A percentile compares a stretch with the other conserved stretches of the same genome.
Conservation (phyloP, 2,329 filamentous ascomycete genomes). For the Diaporthe capsici region DNA sequence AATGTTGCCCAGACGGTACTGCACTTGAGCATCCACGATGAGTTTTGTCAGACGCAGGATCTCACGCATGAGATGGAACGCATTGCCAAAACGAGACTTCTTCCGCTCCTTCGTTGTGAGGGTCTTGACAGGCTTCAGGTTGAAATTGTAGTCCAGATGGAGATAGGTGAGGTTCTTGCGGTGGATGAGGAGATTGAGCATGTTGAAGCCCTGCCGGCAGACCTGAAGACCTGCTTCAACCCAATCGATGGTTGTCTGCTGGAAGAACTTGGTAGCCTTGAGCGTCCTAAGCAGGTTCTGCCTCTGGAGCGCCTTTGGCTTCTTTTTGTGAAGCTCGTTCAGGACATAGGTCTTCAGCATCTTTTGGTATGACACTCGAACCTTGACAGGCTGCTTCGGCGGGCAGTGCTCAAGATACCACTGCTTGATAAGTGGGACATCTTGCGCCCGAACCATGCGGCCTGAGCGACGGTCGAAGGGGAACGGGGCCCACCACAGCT, state of each 20-base stretch:
- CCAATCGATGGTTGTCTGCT: conserved; percentile 99
- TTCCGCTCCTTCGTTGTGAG: conserved; percentile 98
- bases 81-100: conserved; percentile 99
- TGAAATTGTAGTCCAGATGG: conserved; percentile 99
- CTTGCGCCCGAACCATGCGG: conserved; percentile 95
- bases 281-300: conserved; percentile 91
- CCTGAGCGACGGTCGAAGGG: conserved; percentile 96
- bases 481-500: conserved; percentile 98
- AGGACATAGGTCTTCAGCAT: conserved; percentile 95
- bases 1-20: conserved; percentile 97
- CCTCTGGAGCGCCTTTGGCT: conserved; percentile 94
- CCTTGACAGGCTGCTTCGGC: conserved; percentile 89
- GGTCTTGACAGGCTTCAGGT: conserved; percentile 98
- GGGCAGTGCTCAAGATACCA: conserved; percentile 98
- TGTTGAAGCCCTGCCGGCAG: conserved; percentile 98
- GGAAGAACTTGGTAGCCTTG: conserved; percentile 99
- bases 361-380: conserved; percentile 98
- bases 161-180: conserved; percentile 98
- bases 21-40: conserved; percentile 98
- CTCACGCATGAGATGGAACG: conserved; percentile 98
- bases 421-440: conserved; percentile 96
- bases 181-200: conserved; percentile 97
- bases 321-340: conserved; percentile 96
- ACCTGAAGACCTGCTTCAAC: conserved; percentile 98
- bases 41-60: conserved; percentile 96